Evolutionary conservation across 2,329 filamentous ascomycete species (phyloP), one percentile per base, ranked within the genome.

Genomic region (Moelleriella libera): DNA sequence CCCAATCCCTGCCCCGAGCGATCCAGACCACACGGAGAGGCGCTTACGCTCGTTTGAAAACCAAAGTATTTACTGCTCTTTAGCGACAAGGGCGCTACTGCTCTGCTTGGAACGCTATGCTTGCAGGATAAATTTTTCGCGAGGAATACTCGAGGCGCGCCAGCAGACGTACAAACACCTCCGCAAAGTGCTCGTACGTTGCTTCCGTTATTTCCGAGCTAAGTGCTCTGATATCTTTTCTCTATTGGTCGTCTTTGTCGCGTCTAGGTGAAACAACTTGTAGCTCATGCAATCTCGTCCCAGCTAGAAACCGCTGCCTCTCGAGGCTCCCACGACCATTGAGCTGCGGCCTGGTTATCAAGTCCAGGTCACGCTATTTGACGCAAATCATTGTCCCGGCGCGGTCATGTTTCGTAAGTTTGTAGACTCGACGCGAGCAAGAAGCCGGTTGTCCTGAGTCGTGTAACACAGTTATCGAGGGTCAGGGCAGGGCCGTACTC

Each of bases 381-480:
- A 95, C 66, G 88, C 90, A 1, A 96, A 97, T 56, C 90, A 96
- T 60, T 97, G 90, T 56, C 76, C 83, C 0, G 89, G 90, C 0
- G 82, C 88, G 14, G 87, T 92, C 14, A 94, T 95, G 88, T 96
- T 96, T 58, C 69, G 76, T 79, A 60, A 53, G 74, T 61, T 1
- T 21, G 21, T 5, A 2, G 14, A 4, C 9, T 37, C 12, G 34
- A 37, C 4, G 3, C 12, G 4, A 37, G 34, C 34, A 37, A 12
- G 12, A 9, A 37, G 12, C 8, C 8, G 34, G 3, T 8, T 1
- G 2, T 2, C 11, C 45, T 7, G 5, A 29, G 5, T 6, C 21
- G 53, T 41, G 7, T 12, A 41, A 7, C 10, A 12, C 1, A 76
- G 73, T 96, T 14, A 83, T 96, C 30, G 86, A 96, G 64, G 80